phyloP scores from a whole-genome alignment of 768 basidiomycete genomes.

The Boletales sp. region DNA sequence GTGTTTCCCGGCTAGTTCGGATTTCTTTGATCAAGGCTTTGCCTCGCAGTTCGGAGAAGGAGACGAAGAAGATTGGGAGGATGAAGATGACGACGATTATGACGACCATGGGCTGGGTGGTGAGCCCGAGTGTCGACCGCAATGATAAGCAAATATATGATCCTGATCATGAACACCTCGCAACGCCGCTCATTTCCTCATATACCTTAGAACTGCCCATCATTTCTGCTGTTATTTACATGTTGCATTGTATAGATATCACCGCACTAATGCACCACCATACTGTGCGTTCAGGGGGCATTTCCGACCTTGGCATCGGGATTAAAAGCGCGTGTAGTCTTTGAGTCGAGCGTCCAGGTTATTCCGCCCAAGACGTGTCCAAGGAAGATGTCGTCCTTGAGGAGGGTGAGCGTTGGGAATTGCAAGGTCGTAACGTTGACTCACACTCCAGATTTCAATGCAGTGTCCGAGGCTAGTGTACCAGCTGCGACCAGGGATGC shows the following conservation, averaged over 20 bases:
- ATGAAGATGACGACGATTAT: slow-evolving; percentile 63
- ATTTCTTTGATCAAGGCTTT: slow-evolving; percentile 77
- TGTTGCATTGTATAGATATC: slow-evolving; percentile 25
- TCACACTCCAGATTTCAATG: slow-evolving; percentile 73
- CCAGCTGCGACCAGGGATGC: slow-evolving; percentile 69
- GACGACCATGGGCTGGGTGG: slow-evolving; percentile 36
- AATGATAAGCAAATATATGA: slow-evolving; percentile 35
- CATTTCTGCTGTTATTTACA: slow-evolving; percentile 25
- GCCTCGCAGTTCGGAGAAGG: slow-evolving; percentile 65
- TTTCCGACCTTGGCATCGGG: slow-evolving; percentile 58
- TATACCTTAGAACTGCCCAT: slow-evolving; percentile 14
- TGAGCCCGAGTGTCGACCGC: slow-evolving; percentile 60
- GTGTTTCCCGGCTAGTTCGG: slow-evolving; percentile 68
- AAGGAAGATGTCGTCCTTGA: slow-evolving; percentile 63
- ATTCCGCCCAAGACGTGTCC: slow-evolving; percentile 75
- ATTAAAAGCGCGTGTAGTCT: slow-evolving; percentile 69
- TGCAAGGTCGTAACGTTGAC: slow-evolving; percentile 12
- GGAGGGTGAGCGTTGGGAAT: slow-evolving; percentile 3
- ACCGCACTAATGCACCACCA: slow-evolving; percentile 18
- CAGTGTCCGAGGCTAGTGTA: slow-evolving; percentile 81
- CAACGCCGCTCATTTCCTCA: slow-evolving; percentile 9
- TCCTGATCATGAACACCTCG: slow-evolving; percentile 7
- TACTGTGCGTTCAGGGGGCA: slow-evolving; percentile 7
- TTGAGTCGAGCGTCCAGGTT: slow-evolving; percentile 65
- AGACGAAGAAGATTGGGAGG: slow-evolving; percentile 69